Evolutionary conservation across 306 rosid genomes (phyloP).

Genomic region (Trifolium fragiferum): DNA sequence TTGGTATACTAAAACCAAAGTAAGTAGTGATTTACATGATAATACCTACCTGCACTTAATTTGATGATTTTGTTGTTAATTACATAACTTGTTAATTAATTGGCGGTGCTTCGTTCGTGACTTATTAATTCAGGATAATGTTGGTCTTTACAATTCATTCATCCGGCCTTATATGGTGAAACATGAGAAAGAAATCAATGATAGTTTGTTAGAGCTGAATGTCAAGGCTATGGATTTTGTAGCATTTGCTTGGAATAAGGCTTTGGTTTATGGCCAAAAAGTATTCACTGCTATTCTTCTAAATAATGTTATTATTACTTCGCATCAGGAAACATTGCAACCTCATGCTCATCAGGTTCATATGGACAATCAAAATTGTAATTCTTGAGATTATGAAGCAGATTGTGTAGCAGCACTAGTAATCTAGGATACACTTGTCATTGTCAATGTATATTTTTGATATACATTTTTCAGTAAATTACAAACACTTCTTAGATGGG

Average conservation of each 20-base stretch:
- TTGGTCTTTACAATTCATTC: constrained; percentile 24
- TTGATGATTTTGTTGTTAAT: background rate
- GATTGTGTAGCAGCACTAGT: background rate
- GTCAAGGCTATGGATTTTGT: constrained; percentile 16
- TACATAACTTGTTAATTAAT: background rate
- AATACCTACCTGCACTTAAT: no score
- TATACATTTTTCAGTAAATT: background rate
- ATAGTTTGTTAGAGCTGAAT: background rate
- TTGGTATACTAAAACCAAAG: background rate
- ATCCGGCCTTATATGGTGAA: constrained; percentile 20
- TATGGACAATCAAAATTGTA: background rate
- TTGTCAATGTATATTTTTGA: background rate
- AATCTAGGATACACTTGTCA: background rate
- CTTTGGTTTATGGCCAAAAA: background rate
- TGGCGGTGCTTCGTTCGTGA: background rate
- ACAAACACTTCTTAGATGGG: background rate
- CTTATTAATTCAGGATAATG: background rate
- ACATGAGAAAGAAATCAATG: constrained; percentile 28
- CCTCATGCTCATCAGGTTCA: background rate
- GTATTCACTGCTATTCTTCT: constrained; percentile 7
- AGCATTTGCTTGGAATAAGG: constrained; percentile 14
- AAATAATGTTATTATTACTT: background rate
- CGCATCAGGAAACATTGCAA: background rate
- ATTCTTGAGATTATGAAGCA: constrained; percentile 2
- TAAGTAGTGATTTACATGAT: no score